A percentile compares a stretch with the other conserved stretches of the same genome.
Conservation (phyloP, 1,139 yeast species). For the Kodamaea arcana region DNA sequence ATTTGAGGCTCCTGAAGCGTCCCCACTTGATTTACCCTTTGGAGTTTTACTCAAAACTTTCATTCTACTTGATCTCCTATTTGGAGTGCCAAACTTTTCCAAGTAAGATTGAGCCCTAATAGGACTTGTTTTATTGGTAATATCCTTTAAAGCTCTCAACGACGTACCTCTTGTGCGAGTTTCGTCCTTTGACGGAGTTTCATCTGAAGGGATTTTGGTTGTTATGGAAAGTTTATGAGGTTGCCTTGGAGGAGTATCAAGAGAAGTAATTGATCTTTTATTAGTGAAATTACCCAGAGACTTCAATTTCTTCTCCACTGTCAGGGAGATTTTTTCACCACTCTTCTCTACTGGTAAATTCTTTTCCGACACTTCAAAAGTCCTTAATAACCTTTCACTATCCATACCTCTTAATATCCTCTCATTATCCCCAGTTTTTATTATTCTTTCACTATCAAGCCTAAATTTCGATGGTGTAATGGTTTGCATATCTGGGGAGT, state of each 20-base stretch:
- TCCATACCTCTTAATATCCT: no score
- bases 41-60: constrained; percentile 9
- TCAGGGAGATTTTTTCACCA: no score
- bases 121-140: constrained; percentile 18
- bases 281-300: constrained; percentile 13
- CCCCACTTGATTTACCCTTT: no score
- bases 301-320: constrained; percentile 10
- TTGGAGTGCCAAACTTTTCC: no score
- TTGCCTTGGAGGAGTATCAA: constrained; percentile 42
- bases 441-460: constrained; percentile 19
- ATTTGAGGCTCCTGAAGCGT: constrained; percentile 9
- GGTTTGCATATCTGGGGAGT: constrained; percentile 34
- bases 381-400: no score
- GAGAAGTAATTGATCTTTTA: constrained; percentile 35
- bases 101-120: no score
- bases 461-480: constrained; percentile 44
- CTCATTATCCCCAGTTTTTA: no score
- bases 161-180: no score
- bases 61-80: no score
- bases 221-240: constrained; percentile 32
- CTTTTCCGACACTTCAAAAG: no score
- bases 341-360: no score
- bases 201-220: constrained; percentile 16
- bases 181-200: constrained; percentile 35
- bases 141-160: constrained; percentile 21